Conservation (phyloP, 495 filamentous ascomycete species). For the Penicillium macrosclerotiorum region DNA sequence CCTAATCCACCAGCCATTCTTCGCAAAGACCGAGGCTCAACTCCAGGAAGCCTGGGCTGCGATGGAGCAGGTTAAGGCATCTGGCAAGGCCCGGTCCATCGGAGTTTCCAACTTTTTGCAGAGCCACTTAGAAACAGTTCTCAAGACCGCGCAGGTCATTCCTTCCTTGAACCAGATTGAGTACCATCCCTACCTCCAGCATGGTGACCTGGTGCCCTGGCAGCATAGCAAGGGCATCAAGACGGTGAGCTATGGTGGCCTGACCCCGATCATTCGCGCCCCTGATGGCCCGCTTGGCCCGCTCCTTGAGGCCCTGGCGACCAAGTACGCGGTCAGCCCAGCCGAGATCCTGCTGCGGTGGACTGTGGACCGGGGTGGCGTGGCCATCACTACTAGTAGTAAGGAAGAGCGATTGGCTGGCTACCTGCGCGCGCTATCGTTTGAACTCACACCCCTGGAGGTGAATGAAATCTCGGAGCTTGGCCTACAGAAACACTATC, state of each 20-base stretch:
- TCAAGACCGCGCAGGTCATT: constrained; percentile 60
- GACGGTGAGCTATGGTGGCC: constrained; percentile 64
- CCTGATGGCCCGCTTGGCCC: constrained; percentile 67
- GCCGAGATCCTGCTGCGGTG: constrained; percentile 72
- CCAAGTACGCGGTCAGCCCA: constrained; percentile 74
- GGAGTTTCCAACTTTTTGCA: constrained; percentile 81
- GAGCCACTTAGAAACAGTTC: constrained; percentile 62
- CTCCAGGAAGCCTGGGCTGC: constrained; percentile 72
- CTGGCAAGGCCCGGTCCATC: constrained; percentile 71
- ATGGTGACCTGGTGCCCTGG: constrained; percentile 60
- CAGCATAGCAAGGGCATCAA: constrained; percentile 68
- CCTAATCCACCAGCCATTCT: constrained; percentile 77
- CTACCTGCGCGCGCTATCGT: constrained; percentile 61
- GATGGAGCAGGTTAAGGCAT: constrained; percentile 69
- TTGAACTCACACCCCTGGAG: constrained; percentile 71
- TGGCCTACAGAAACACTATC: constrained; percentile 66
- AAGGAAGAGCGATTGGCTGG: constrained; percentile 68
- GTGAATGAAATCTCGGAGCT: constrained; percentile 60
- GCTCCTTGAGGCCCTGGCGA: constrained; percentile 56
- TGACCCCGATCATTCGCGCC: constrained; percentile 65
- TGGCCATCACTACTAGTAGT: constrained; percentile 74
- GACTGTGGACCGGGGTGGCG: constrained; percentile 74
- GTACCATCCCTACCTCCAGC: constrained; percentile 85
- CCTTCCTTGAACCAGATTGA: constrained; percentile 88
- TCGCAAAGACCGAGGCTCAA: constrained; percentile 56